Base-by-base conservation (phyloP, 192 early-diverging fungal genomes). In the Linnemannia zychae region DNA sequence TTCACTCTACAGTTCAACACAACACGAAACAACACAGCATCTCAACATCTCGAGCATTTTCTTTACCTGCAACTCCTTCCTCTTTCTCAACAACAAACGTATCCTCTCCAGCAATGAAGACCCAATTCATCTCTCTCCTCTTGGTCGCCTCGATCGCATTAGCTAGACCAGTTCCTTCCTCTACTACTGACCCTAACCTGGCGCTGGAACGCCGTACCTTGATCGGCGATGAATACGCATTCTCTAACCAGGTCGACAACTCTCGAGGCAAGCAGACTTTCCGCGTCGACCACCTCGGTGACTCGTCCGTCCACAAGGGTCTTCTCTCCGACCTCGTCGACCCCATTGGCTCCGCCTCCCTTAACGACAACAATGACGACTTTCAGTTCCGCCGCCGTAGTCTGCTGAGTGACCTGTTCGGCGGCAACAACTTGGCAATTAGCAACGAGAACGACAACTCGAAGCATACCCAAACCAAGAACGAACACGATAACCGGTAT, bases 381-480 rank as follows among this genome's bases (percentile, higher is more conserved):
- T 73, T 66, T 34, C 37, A 36, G 36, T 67, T 79, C 38, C 34
- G 52, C 12, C 66, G 79, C 4, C 67, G 74, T 24, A 67, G 74
- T 31, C 53, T 82, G 2, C 47, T 76, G 0, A 60, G 71, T 6
- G 74, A 40, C 7, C 46, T 81, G n/a, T 34, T 75, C 33, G 68
- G 80, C 36, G 60, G 57, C 1, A 36, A 72, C 63, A 60, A 65
- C 16, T 75, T 66, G 24, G n/a, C 52, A 31, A 81, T 76, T 37
- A 52, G 40, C 36, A 76, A 77, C 48, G 65, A 77, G 28, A 67
- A 82, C 38, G 80, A 82, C 37, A 82, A 77, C 70, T 82, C 75
- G 71, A 63, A 82, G 67, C 46, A 77, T 16, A 28, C 18, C 4
- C 65, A 77, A 47, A 69, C 75, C 24, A 52, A 49, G 75, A 77